Conservation (phyloP, 2,329 filamentous ascomycete genomes). For the Alternaria incomplexa region DNA sequence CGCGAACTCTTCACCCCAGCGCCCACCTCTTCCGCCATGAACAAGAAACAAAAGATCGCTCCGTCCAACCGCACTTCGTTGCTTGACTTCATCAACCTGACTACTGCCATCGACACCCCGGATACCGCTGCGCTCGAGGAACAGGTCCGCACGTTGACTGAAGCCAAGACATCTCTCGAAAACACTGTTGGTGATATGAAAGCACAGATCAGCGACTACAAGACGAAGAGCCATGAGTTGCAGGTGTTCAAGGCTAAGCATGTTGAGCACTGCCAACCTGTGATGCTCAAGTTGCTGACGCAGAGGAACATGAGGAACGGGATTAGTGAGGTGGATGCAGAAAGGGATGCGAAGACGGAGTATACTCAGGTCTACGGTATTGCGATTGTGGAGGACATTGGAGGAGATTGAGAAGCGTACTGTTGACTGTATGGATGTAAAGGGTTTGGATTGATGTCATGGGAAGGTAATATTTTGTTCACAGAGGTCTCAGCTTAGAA, state of each 20-base stretch:
- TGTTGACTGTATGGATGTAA: neutral
- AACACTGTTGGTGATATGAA: neutral
- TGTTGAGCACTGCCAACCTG: neutral
- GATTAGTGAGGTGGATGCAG: neutral
- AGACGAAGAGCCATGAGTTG: neutral
- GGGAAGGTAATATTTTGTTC: neutral
- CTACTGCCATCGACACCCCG: neutral
- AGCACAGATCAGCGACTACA: neutral
- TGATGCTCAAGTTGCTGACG: neutral
- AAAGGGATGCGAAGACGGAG: neutral
- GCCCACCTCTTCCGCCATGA: neutral
- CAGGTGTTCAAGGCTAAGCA: neutral
- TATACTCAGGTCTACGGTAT: neutral
- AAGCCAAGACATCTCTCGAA: neutral
- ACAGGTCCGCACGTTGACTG: neutral
- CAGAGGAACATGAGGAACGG: neutral
- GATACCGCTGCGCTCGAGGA: neutral
- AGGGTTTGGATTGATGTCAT: neutral
- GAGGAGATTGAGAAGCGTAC: neutral
- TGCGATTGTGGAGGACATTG: neutral
- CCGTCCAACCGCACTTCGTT: neutral
- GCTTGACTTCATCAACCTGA: neutral
- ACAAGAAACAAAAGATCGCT: neutral
- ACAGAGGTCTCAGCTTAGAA: neutral
- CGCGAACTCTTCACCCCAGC: neutral